These are phyloP conservation scores for Eremothecium sinecaudum DNA, from an alignment of 1,139 yeast genomes.

Conservation along the genomic window DNA sequence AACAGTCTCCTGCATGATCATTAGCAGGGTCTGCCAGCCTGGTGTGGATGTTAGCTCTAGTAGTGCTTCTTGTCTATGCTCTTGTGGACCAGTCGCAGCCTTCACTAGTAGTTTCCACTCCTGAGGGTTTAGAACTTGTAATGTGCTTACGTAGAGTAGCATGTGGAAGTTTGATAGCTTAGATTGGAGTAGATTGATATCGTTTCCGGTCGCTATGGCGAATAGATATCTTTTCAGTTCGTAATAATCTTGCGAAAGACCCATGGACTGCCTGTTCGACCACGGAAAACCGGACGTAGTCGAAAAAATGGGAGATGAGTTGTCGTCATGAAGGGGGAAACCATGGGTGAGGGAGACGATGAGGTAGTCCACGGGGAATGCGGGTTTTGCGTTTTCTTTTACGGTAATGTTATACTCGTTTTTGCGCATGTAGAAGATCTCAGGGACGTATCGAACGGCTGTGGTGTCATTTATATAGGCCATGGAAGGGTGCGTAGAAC, in stretches of 20 bases:
- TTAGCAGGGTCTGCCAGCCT: slow-evolving; percentile 31
- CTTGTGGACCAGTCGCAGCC: slow-evolving; percentile 33
- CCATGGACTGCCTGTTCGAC: slow-evolving; percentile 69
- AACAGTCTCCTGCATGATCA: slow-evolving; percentile 28
- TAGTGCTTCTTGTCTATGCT: slow-evolving; percentile 44
- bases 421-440: slow-evolving; percentile 71
- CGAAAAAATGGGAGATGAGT: slow-evolving; percentile 35
- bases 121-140: slow-evolving; percentile 44
- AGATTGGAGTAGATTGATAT: slow-evolving; percentile 33
- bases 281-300: slow-evolving; percentile 47
- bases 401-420: slow-evolving; percentile 88
- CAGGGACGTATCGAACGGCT: slow-evolving; percentile 79
- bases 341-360: slow-evolving; percentile 88
- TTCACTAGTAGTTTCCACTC: slow-evolving; percentile 44
- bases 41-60: slow-evolving; percentile 36
- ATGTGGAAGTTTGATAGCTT: slow-evolving; percentile 66
- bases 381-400: slow-evolving; percentile 85
- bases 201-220: slow-evolving; percentile 29
- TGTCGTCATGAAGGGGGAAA: slow-evolving; percentile 60
- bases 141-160: slow-evolving; percentile 43
- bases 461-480: slow-evolving; percentile 70
- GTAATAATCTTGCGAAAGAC: slow-evolving; percentile 60
- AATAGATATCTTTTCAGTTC: slow-evolving; percentile 42
- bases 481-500: slow-evolving; percentile 86
- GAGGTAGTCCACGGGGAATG: slow-evolving; percentile 90